Conservation (phyloP, 176 grass and related monocot species). For the Tillandsia leiboldiana region DNA sequence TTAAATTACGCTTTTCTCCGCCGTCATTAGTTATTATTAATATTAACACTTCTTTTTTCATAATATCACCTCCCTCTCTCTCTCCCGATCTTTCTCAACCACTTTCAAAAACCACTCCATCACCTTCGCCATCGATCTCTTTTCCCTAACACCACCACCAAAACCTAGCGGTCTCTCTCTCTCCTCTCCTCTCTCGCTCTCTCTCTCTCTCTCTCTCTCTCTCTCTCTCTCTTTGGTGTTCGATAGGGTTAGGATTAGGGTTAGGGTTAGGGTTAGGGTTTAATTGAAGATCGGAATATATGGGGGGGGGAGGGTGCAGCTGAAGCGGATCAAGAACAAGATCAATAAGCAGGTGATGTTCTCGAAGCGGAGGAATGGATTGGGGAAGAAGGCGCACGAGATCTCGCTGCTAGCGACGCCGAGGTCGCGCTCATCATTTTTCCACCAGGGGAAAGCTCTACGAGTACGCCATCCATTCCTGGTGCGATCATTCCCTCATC, state of each 20-base stretch:
- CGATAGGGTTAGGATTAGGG: too few species aligned
- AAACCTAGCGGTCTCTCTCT: neutral
- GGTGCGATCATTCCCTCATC: slow-evolving; percentile 22
- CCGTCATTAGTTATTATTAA: too few species aligned
- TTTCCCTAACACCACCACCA: slow-evolving; percentile 6
- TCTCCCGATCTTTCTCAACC: slow-evolving; percentile 10
- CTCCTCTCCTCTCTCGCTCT: neutral
- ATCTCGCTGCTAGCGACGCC: slow-evolving; percentile 90
- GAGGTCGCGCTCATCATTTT: slow-evolving; percentile 88
- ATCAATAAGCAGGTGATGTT: slow-evolving; percentile 92
- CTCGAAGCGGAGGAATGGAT: slow-evolving; percentile 69
- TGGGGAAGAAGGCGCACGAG: slow-evolving; percentile 92
- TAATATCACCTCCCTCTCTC: slow-evolving; percentile 7
- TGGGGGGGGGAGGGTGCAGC: slow-evolving; percentile 92
- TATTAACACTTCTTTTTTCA: slow-evolving; percentile 7
- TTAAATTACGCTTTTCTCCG: too few species aligned
- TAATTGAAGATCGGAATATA: neutral
- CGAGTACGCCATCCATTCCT: slow-evolving; percentile 58
- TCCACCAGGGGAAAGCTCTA: slow-evolving; percentile 91
- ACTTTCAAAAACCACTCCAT: slow-evolving; percentile 19
- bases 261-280: neutral
- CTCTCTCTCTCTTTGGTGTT: slow-evolving; percentile 1
- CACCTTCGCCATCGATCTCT: neutral
- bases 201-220: neutral
- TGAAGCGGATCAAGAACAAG: slow-evolving; percentile 98